phyloP scores from a whole-genome alignment of 2,329 filamentous ascomycete species.

The Clarireedia hainanense region DNA sequence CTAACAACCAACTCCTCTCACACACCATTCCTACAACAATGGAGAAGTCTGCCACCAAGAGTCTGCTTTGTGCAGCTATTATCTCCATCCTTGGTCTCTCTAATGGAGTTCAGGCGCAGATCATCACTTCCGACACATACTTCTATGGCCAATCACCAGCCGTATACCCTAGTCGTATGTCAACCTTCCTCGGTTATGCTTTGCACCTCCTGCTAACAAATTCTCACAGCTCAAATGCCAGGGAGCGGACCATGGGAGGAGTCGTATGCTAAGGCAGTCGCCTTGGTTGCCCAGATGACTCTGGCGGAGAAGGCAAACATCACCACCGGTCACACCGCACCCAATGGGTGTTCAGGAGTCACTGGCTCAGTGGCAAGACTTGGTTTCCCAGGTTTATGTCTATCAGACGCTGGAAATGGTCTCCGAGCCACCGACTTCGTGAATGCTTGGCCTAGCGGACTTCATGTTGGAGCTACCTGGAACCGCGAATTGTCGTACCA shows the following conservation, averaged over 20 bases:
- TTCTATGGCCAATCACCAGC: conserved; percentile 34
- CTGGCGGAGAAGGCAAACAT: conserved; percentile 26
- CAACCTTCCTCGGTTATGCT: not conserved
- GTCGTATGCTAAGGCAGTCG: conserved; percentile 61
- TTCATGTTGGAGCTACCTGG: conserved; percentile 37
- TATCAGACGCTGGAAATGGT: conserved; percentile 63
- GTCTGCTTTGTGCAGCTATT: not conserved
- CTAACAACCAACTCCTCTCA: no score
- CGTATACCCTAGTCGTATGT: conserved; percentile 31
- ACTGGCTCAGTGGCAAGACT: conserved; percentile 45
- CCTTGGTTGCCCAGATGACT: conserved; percentile 49
- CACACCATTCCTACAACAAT: not conserved
- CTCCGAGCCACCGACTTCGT: conserved; percentile 53
- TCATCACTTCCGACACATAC: conserved; percentile 27
- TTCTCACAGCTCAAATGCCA: conserved; percentile 22
- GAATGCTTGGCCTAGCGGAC: conserved; percentile 19
- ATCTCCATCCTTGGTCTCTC: not conserved
- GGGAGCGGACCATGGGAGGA: conserved; percentile 45
- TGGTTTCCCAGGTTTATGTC: conserved; percentile 51
- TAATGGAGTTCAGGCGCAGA: not conserved
- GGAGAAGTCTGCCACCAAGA: not conserved
- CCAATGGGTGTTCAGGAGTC: conserved; percentile 23
- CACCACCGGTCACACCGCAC: conserved; percentile 45
- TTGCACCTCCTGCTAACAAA: not conserved
- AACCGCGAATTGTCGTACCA: conserved; percentile 57